A percentile compares a stretch with the other conserved stretches of the same genome.
Conservation (phyloP, 768 basidiomycete species). For the Serendipita vermifera region DNA sequence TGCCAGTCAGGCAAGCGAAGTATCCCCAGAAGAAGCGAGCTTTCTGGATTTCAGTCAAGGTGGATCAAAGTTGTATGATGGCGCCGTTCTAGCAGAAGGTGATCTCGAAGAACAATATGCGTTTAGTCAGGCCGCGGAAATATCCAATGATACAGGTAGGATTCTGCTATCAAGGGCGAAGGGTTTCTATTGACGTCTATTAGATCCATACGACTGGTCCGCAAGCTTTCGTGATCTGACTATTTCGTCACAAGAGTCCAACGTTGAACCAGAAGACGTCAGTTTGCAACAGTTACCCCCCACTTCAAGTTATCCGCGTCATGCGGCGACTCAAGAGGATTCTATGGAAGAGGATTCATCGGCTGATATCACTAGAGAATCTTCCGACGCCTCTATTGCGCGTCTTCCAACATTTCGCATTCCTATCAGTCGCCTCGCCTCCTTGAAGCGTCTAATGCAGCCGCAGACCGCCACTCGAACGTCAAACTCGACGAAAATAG, state of each 20-base stretch:
- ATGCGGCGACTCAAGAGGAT: too few species aligned
- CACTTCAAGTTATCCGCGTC: too few species aligned
- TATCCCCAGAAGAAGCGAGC: not conserved
- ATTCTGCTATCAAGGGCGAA: not conserved
- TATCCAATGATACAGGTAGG: not conserved
- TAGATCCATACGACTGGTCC: not conserved
- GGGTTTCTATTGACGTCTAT: too few species aligned
- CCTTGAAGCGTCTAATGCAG: not conserved
- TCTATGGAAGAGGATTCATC: too few species aligned
- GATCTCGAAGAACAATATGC: not conserved
- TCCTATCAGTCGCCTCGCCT: not conserved
- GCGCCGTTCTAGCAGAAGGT: not conserved
- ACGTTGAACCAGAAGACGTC: too few species aligned
- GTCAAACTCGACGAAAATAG: slow-evolving; percentile 28
- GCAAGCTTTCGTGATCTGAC: too few species aligned
- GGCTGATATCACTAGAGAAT: not conserved
- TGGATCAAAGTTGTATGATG: not conserved
- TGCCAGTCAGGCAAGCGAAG: too few species aligned
- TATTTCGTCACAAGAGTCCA: not conserved
- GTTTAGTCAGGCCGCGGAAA: not conserved
- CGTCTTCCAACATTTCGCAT: not conserved
- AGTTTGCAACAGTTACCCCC: too few species aligned
- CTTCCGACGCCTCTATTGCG: not conserved
- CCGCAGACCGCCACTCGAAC: not conserved
- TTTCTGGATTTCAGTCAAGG: not conserved